These are phyloP conservation scores for Plantago major DNA, from an alignment of 257 asterid species.

Conservation along the genomic window DNA sequence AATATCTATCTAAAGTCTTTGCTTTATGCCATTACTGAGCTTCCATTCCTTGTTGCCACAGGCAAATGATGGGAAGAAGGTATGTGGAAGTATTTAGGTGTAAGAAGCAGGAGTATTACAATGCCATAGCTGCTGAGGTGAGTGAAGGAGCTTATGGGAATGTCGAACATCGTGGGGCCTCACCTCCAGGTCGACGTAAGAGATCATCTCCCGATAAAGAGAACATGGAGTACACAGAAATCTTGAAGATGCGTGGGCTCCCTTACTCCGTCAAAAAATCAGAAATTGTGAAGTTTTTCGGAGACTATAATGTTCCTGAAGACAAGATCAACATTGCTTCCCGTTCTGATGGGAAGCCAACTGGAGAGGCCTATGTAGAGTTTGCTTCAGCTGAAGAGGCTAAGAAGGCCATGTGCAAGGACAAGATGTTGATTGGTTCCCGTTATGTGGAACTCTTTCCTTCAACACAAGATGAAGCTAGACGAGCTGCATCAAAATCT, in stretches of 20 bases:
- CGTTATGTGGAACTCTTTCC: constrained; percentile 92
- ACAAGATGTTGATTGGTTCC: constrained; percentile 76
- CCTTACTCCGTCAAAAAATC: constrained; percentile 71
- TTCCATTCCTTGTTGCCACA: background rate
- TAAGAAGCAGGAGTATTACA: constrained; percentile 85
- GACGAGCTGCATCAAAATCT: constrained; percentile 61
- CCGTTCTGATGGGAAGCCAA: constrained; percentile 84
- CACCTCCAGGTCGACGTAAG: constrained; percentile 61
- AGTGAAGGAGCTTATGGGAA: constrained; percentile 49
- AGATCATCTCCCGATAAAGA: constrained; percentile 69
- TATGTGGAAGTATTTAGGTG: constrained; percentile 95
- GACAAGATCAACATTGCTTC: constrained; percentile 65
- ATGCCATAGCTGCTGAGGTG: constrained; percentile 86
- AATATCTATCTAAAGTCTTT: background rate
- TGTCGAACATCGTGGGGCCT: constrained; percentile 36
- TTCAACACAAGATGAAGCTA: constrained; percentile 75
- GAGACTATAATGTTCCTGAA: constrained; percentile 50
- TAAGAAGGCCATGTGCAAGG: constrained; percentile 79
- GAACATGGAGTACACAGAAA: constrained; percentile 71
- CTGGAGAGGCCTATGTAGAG: constrained; percentile 92
- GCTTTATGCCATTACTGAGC: background rate
- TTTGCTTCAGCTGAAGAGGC: constrained; percentile 76
- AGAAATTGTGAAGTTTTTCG: constrained; percentile 69
- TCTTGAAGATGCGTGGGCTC: constrained; percentile 82
- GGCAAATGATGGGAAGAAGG: constrained; percentile 92